These are phyloP conservation scores for Linderniella brevidens DNA, from an alignment of 257 asterid species.

Conservation along the genomic window DNA sequence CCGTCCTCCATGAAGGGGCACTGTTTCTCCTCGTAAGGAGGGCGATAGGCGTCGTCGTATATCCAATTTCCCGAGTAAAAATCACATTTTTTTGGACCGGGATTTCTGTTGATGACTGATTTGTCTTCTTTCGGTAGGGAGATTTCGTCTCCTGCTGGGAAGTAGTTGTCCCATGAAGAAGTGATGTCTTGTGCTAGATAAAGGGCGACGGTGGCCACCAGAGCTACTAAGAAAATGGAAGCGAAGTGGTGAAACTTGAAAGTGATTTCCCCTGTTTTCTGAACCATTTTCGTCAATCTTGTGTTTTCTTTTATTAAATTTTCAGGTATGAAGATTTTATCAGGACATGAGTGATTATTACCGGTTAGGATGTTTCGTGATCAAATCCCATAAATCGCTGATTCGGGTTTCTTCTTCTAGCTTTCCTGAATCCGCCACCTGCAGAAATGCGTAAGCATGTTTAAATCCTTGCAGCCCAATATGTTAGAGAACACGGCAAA, in stretches of 20 bases:
- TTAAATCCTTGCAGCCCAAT: too few relatives aligned
- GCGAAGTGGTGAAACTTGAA: conserved; percentile 9
- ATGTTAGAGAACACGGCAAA: neutral
- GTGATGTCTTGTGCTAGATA: neutral
- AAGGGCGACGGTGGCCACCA: conserved; percentile 8
- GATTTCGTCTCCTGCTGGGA: neutral
- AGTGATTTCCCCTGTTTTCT: conserved; percentile 5
- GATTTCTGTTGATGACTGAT: neutral
- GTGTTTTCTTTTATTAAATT: too few relatives aligned
- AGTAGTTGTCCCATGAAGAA: neutral
- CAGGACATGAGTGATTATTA: too few relatives aligned
- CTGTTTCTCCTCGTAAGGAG: conserved; percentile 25
- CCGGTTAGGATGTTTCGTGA: too few relatives aligned
- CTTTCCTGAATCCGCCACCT: too few relatives aligned
- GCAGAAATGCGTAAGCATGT: too few relatives aligned
- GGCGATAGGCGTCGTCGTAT: conserved; percentile 17
- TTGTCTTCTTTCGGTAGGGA: neutral
- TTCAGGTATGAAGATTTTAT: too few relatives aligned
- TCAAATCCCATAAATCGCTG: too few relatives aligned
- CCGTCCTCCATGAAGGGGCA: conserved; percentile 34
- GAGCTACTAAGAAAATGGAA: conserved; percentile 9
- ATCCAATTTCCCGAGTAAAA: conserved; percentile 17
- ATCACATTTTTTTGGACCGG: conserved; percentile 9
- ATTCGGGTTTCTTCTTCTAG: too few relatives aligned
- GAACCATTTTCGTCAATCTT: neutral